Base-by-base conservation (phyloP, 225 moss, liverwort and hornwort genomes). In the Pseudoscleropodium purum region DNA sequence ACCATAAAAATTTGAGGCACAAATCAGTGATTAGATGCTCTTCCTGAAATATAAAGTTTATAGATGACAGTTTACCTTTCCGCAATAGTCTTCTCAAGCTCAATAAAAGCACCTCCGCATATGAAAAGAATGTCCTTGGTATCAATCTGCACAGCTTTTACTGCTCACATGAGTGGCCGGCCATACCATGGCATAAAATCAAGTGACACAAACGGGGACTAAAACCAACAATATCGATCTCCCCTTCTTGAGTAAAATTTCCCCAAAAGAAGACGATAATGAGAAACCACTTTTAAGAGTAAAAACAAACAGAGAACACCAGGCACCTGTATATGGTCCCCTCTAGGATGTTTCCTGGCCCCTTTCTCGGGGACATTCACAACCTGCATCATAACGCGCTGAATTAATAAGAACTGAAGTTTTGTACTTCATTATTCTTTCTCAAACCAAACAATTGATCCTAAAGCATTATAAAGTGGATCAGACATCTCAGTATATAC, bases 61-160 rank as follows among this genome's bases (percentile, higher is more conserved):
- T n/a, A n/a, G 61, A 70, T 45, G 72, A 45, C 29, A 59, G 66
- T 91, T 76, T 83, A 96, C 99, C 99, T 97, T 91, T 99, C 99
- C 41, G 97, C 97, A 80, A 99, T 96, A 64, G 96, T 99, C 87
- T 99, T 99, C 85, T 96, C 99, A 85, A 99, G 94, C 89, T 99
- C 99, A 62, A 96, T 93, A 91, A 99, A 99, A 62, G 97, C 99
- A 91, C 99, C 99, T 82, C 99, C 99, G 88, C 96, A 99, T 87
- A 99, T 99, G 80, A 99, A 99, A 61, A 99, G 96, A 88, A 99
- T 99, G 85, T 99, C 96, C 93, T 99, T 99, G 23, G 99, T 99
- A 89, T 97, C 97, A 89, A 99, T 93, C 99, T 99, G 95, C 93
- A 94, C 62, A 90, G 79, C 27, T 64, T 49, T 39, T 16, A 86